Conservation (phyloP, 2,329 filamentous ascomycete genomes). For the Graphiopsis chlorocephala region DNA sequence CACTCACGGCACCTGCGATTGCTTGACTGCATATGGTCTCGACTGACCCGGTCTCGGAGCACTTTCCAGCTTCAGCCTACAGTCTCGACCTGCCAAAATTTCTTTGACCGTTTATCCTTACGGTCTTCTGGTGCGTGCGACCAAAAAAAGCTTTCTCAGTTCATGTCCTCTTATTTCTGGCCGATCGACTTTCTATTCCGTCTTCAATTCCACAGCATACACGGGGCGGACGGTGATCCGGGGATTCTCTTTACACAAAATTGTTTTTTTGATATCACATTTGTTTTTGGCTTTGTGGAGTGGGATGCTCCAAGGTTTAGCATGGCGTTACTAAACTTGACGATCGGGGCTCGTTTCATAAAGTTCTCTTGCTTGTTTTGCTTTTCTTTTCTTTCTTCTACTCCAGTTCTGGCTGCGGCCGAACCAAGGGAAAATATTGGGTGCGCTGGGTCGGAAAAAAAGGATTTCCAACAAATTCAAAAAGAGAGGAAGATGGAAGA, state of each 20-base stretch:
- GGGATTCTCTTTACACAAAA: not conserved
- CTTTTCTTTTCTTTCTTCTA: not conserved
- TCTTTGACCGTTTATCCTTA: not conserved
- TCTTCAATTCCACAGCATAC: conserved; percentile 7
- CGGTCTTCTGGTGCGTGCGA: not conserved
- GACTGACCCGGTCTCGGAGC: not conserved
- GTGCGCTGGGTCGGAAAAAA: not conserved
- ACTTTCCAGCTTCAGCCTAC: not conserved
- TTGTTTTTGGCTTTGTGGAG: conserved; percentile 4
- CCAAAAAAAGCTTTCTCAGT: conserved; percentile 10
- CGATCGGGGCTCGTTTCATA: not conserved
- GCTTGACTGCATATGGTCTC: not conserved
- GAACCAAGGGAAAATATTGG: not conserved
- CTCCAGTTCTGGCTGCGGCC: not conserved
- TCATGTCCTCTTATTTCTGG: not conserved
- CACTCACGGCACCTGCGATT: not conserved
- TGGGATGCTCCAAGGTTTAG: conserved; percentile 1
- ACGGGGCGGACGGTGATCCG: conserved; percentile 4
- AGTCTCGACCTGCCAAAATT: not conserved
- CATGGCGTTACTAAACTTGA: conserved; percentile 8
- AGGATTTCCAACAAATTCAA: conserved; percentile 8
- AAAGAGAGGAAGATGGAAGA: not conserved
- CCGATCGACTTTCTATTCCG: not conserved
- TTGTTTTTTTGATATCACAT: conserved; percentile 13
- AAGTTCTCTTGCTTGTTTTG: not conserved